Percentiles rank a stretch among this genome's conserved stretches.
Evolutionary conservation across 2,329 filamentous ascomycete species (phyloP).

Genomic region (Penicillium sp.): DNA sequence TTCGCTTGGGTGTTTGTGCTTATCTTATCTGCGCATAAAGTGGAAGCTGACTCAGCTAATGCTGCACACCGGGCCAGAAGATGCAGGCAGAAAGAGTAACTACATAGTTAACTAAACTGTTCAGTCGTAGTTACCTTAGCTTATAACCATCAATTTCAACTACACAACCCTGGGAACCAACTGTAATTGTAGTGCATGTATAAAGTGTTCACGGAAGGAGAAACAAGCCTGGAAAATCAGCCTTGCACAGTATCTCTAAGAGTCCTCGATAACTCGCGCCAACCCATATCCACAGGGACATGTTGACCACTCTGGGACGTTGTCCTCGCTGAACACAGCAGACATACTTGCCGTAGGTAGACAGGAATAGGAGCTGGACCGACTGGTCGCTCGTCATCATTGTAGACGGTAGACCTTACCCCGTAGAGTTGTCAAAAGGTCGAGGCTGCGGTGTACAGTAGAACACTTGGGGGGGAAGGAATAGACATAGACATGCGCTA

Average conservation of each 20-base stretch:
- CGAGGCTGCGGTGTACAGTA: not conserved
- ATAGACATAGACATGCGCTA: not conserved
- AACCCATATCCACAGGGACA: too few relatives aligned
- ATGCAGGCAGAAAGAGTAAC: not conserved
- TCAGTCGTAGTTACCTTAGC: too few relatives aligned
- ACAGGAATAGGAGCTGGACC: not conserved
- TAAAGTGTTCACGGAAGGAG: too few relatives aligned
- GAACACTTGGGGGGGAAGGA: not conserved
- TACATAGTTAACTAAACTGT: not conserved
- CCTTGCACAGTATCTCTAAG: too few relatives aligned
- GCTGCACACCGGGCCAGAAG: not conserved
- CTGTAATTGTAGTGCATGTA: not conserved
- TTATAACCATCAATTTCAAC: not conserved
- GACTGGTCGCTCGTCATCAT: not conserved
- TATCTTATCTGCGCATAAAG: constrained; percentile 42
- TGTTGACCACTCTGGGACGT: too few relatives aligned
- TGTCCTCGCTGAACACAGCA: too few relatives aligned
- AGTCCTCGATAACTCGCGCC: too few relatives aligned
- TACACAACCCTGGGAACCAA: not conserved
- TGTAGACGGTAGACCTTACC: not conserved
- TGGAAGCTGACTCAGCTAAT: constrained; percentile 29
- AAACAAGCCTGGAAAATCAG: too few relatives aligned
- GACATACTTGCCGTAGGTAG: too few relatives aligned
- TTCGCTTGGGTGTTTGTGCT: constrained; percentile 45
- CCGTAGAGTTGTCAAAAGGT: not conserved